Evolutionary conservation across 1,139 yeast species (phyloP), one percentile per base, ranked within the genome.

Genomic region (Yamadazyma pseudoaaseri): DNA sequence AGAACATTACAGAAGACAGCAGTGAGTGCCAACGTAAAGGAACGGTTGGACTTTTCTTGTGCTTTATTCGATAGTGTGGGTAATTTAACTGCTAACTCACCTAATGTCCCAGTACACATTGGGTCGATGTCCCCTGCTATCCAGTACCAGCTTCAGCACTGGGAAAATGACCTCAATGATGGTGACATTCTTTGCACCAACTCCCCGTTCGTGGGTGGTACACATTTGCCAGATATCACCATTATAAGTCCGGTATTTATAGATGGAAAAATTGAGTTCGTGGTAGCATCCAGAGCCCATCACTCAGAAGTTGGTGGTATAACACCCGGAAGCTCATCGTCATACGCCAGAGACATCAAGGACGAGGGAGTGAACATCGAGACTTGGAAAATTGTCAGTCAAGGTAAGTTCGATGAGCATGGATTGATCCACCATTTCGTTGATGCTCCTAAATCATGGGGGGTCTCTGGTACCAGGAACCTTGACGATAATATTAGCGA

Each of bases 251-350:
- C 52, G 8, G 51, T 46, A 9, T 49, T 44, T 25, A 52, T 54
- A 20, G 54, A 57, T 27, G 63, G 61, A 6, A 56, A 56, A 18
- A 70, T 79, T 26, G 70, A 74, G 27, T 79, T 80, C 44, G 77
- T 75, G 59, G 79, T 76, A 20, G 86, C 86, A 1, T 68, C 83
- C 3, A 60, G 86, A 29, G 86, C 84, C 7, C 86, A 79, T 49
- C 85, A 79, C 48, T 75, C 84, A 4, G 86, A 79, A 48, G 79
- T 79, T 47, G 86, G 86, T 25, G 85, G 86, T 21, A 60, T 76
- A 31, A 58, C 77, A 15, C 82, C 86, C 1, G 86, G 86, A 1
- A 78, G 85, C 1, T 76, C 78, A 71, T 80, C 83, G 3, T 79
- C 84, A 5, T 71, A 72, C 44, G 76, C 84, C 14, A 73, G 72